Base-by-base conservation (phyloP, 2,329 filamentous ascomycete species). In the Diplodia intermedia region DNA sequence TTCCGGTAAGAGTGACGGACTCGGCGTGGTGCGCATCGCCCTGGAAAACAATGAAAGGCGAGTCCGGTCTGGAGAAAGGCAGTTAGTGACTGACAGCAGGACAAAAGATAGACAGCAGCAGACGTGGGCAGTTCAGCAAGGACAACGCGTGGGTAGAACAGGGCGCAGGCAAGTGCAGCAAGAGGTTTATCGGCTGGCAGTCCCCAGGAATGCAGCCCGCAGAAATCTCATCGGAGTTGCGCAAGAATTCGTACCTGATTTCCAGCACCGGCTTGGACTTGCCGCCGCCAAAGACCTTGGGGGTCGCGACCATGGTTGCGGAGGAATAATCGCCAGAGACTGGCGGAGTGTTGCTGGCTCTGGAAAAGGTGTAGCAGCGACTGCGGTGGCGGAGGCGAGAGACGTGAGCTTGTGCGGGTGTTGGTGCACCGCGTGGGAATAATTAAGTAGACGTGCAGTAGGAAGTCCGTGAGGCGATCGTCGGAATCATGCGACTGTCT, bases 1-100 rank as follows among this genome's bases (percentile, higher is more conserved):
- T 79, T 53, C 83, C 83, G 63, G 77, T 78, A 69, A 85, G 78
- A 73, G 82, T 82, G 70, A 81, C 76, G 36, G 77, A 73, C 65
- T 79, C 76, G 50, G 81, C 79, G 70, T 84, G 82, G 63, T 82
- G 79, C 67, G 82, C 78, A 71, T 80, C 78, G 73, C 83, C 83
- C 71, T 83, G 78, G 75, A 84, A 83, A 70, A 84, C 82, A 33
- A 84, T 79, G 72, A 84, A 84, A 23, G 81, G 79, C 38, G 79
- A 80, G 69, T 82, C 79, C 43, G 82, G 82, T 68, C 80, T 82
- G 68, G 18, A 26, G 47, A 3, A 26, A 15, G 50, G 43, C 29
- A 11, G 29, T 68, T 36, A 68, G 66, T 43, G 11, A 53, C 40
- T 14, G 31, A 53, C 33, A 0, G 60, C 20, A 31, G 43, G 6